These are phyloP conservation scores for Boletus edulis DNA, from an alignment of 768 basidiomycete genomes.

Conservation along the genomic window DNA sequence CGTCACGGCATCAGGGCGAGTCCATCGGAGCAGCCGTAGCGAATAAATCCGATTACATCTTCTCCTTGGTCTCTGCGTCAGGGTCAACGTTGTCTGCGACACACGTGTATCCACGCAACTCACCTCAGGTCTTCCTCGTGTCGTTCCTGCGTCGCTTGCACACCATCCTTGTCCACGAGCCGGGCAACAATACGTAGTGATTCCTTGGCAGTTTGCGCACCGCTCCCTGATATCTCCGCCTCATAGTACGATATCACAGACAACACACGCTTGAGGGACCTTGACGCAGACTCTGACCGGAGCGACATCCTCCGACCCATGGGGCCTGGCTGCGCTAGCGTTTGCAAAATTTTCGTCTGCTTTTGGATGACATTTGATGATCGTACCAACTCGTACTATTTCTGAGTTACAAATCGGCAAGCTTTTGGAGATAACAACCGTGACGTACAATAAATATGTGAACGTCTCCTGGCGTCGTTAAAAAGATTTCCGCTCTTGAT, in stretches of 20 bases:
- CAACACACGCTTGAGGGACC: constrained; percentile 42
- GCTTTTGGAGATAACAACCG: neutral
- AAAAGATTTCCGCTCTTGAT: constrained; percentile 49
- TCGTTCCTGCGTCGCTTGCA: constrained; percentile 39
- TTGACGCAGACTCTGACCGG: constrained; percentile 35
- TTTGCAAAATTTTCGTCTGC: constrained; percentile 44
- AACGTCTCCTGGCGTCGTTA: constrained; percentile 52
- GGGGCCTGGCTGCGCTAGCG: constrained; percentile 33
- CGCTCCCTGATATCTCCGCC: constrained; percentile 43
- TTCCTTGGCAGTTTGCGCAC: constrained; percentile 47
- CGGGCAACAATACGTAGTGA: constrained; percentile 57
- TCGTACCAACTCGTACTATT: constrained; percentile 65
- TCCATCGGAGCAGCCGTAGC: constrained; percentile 54
- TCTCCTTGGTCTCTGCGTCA: constrained; percentile 41
- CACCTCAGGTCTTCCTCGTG: constrained; percentile 43
- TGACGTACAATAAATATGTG: constrained; percentile 62
- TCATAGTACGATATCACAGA: constrained; percentile 52
- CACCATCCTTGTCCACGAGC: constrained; percentile 61
- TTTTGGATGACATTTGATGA: constrained; percentile 48
- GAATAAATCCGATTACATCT: constrained; percentile 52
- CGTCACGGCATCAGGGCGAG: constrained; percentile 51
- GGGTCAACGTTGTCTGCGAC: constrained; percentile 19
- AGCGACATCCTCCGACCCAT: constrained; percentile 23
- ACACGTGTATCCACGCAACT: constrained; percentile 25
- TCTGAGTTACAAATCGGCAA: neutral